Percentiles rank a stretch among this genome's conserved stretches.
Conservation (phyloP, 805 yeast genomes). For the Clavispora phyllophila region DNA sequence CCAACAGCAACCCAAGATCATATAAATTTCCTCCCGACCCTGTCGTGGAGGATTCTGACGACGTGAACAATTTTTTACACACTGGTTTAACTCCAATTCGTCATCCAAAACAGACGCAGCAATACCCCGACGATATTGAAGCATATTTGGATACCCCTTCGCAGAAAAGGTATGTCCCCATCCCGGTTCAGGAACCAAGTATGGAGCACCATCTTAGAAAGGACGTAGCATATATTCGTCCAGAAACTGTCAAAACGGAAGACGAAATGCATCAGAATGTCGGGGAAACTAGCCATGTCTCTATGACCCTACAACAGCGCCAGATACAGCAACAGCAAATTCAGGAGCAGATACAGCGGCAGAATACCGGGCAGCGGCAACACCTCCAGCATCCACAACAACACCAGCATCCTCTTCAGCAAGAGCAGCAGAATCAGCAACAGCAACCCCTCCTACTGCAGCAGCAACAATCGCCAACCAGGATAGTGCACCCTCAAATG, state of each 20-base stretch:
- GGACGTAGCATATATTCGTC: constrained; percentile 6
- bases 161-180: constrained; percentile 31
- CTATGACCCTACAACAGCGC: no score
- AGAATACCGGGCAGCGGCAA: no score
- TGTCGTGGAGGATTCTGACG: constrained; percentile 12
- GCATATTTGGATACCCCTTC: constrained; percentile 19
- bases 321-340: no score
- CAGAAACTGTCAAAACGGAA: not conserved
- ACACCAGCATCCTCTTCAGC: not conserved
- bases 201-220: not conserved
- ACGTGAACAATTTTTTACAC: constrained; percentile 3
- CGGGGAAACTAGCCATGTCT: no score
- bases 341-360: not conserved
- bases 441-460: not conserved
- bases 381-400: not conserved
- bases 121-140: constrained; percentile 30
- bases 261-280: not conserved
- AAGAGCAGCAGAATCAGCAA: not conserved
- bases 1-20: constrained; percentile 41
- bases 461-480: not conserved
- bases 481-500: not conserved
- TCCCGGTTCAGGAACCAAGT: constrained; percentile 36
- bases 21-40: constrained; percentile 56
- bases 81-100: constrained; percentile 9
- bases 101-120: constrained; percentile 9